These are phyloP conservation scores for Otatea glauca DNA, from an alignment of 176 grass and related monocot genomes.

Conservation along the genomic window DNA sequence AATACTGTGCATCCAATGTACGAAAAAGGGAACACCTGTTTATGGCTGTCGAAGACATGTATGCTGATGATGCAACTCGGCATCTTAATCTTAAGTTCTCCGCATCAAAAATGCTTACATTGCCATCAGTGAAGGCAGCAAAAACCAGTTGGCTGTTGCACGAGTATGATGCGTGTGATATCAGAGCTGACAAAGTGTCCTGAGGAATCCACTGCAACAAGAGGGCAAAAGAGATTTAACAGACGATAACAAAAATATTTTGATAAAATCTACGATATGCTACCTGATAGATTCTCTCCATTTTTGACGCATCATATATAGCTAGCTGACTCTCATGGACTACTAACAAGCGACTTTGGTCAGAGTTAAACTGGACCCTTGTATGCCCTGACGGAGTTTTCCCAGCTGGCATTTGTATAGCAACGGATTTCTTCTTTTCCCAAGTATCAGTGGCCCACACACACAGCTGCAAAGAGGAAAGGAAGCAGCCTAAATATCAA, in stretches of 20 bases:
- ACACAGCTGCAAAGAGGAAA: constrained; percentile 66
- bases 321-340: constrained; percentile 94
- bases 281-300: constrained; percentile 91
- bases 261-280: constrained; percentile 20
- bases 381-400: constrained; percentile 82
- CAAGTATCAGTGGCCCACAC: constrained; percentile 84
- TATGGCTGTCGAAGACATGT: constrained; percentile 54
- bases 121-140: constrained; percentile 84
- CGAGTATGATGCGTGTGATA: constrained; percentile 84
- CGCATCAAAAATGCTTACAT: constrained; percentile 82
- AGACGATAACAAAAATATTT: constrained; percentile 20
- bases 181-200: constrained; percentile 68
- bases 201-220: constrained; percentile 91
- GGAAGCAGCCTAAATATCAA: neutral
- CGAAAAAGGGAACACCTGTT: constrained; percentile 53
- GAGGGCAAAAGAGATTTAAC: constrained; percentile 34
- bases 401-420: constrained; percentile 77
- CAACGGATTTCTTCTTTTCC: constrained; percentile 87
- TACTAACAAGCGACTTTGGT: constrained; percentile 81
- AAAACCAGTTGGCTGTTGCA: constrained; percentile 88
- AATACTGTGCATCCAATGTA: constrained; percentile 19
- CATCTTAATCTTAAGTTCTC: constrained; percentile 95
- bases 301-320: constrained; percentile 88
- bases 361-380: constrained; percentile 87
- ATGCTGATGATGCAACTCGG: constrained; percentile 69